phyloP scores from a whole-genome alignment of 345 rosid species.

The Pelargonium nanum region DNA sequence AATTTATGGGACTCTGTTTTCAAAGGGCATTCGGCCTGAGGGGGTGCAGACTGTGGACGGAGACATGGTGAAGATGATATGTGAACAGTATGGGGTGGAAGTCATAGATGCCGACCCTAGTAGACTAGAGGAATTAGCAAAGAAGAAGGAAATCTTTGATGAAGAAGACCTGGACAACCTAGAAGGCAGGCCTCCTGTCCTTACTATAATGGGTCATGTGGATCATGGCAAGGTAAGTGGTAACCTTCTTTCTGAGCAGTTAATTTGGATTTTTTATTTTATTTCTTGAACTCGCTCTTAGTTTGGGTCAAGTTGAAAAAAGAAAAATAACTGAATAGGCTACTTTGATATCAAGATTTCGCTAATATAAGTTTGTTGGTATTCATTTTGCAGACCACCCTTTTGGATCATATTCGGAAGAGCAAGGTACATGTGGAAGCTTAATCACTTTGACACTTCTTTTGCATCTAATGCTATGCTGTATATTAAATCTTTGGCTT shows the following conservation, averaged over 20 bases:
- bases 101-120: conserved; percentile 68
- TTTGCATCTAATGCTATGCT: conserved; percentile 3
- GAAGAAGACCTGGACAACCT: conserved; percentile 85
- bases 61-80: conserved; percentile 93
- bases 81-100: conserved; percentile 78
- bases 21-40: conserved; percentile 91
- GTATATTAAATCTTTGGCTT: conserved; percentile 2
- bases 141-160: conserved; percentile 69
- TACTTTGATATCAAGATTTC: conserved; percentile 9
- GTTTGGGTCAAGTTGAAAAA: not conserved
- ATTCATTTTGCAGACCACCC: conserved; percentile 68
- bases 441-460: conserved; percentile 2
- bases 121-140: conserved; percentile 83
- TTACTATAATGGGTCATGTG: conserved; percentile 99
- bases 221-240: conserved; percentile 88
- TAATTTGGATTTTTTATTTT: not conserved
- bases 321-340: not conserved
- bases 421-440: conserved; percentile 59
- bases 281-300: not conserved
- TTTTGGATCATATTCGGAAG: conserved; percentile 84
- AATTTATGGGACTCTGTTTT: conserved; percentile 70
- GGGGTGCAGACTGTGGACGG: conserved; percentile 90
- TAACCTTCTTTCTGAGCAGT: too few species aligned
- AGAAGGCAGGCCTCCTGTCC: conserved; percentile 88
- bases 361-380: conserved; percentile 24